A percentile compares a stretch with the other conserved stretches of the same genome.
Conservation (phyloP, 345 rosid genomes). For the Tarenaya hassleriana region DNA sequence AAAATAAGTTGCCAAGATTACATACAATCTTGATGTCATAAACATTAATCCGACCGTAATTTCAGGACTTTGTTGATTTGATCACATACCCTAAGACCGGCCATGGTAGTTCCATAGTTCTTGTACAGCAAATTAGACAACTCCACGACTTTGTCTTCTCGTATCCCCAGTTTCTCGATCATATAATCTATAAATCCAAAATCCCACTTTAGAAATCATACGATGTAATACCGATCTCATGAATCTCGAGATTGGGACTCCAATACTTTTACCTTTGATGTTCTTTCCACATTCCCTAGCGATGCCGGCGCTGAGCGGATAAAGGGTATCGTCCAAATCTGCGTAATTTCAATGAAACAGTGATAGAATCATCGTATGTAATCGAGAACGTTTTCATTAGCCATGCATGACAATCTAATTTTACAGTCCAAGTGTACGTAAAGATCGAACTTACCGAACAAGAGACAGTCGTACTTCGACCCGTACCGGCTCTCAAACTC, state of each 20-base stretch:
- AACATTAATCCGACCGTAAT: neutral
- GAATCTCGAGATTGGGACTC: no score
- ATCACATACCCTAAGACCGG: slow-evolving; percentile 77
- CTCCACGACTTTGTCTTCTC: slow-evolving; percentile 46
- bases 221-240: no score
- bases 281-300: slow-evolving; percentile 49
- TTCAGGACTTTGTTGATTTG: neutral
- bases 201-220: no score
- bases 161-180: slow-evolving; percentile 77
- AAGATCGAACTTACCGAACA: slow-evolving; percentile 50
- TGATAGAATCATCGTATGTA: neutral
- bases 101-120: slow-evolving; percentile 98
- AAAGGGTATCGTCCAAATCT: slow-evolving; percentile 96
- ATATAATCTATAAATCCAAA: slow-evolving; percentile 64
- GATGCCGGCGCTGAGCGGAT: slow-evolving; percentile 63
- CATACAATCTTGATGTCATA: neutral
- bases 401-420: no score
- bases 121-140: slow-evolving; percentile 70
- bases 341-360: neutral
- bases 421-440: no score
- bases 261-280: slow-evolving; percentile 50
- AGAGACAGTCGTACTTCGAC: slow-evolving; percentile 69
- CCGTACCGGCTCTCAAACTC: slow-evolving; percentile 47
- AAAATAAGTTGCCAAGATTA: slow-evolving; percentile 6
- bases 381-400: no score